Percentiles rank a stretch among this genome's conserved stretches.
Evolutionary conservation across 1,139 yeast genomes (phyloP).

Genomic region (Taphrina flavorubra): DNA sequence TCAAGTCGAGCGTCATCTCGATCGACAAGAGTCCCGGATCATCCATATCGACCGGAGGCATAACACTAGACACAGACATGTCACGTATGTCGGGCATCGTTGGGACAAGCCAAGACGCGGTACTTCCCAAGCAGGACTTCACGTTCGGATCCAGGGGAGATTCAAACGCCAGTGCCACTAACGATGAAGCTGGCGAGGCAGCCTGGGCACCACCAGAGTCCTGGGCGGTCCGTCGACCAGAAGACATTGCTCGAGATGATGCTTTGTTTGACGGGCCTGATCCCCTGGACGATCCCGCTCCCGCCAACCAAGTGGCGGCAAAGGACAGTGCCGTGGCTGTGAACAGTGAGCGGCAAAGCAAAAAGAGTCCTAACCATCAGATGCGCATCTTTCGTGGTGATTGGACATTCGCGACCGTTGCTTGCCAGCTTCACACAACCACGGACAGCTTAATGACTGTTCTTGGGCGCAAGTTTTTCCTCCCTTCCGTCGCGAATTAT

Average conservation of each 20-base stretch:
- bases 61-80: slow-evolving; percentile 39
- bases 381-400: slow-evolving; percentile 78
- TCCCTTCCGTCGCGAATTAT: slow-evolving; percentile 71
- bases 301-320: not conserved
- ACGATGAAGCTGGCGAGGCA: slow-evolving; percentile 24
- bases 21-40: slow-evolving; percentile 14
- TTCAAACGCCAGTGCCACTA: slow-evolving; percentile 25
- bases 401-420: slow-evolving; percentile 79
- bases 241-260: slow-evolving; percentile 33
- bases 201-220: slow-evolving; percentile 45
- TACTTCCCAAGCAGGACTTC: slow-evolving; percentile 41
- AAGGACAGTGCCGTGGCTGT: slow-evolving; percentile 9
- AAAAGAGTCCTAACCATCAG: slow-evolving; percentile 52
- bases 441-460: slow-evolving; percentile 73
- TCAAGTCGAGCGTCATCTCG: slow-evolving; percentile 20
- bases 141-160: slow-evolving; percentile 30
- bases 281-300: slow-evolving; percentile 28
- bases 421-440: slow-evolving; percentile 76
- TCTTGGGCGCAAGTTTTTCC: slow-evolving; percentile 75
- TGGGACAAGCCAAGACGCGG: slow-evolving; percentile 43
- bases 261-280: slow-evolving; percentile 18
- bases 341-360: not conserved
- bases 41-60: slow-evolving; percentile 17
- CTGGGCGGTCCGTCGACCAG: slow-evolving; percentile 44
- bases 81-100: slow-evolving; percentile 33